Evolutionary conservation across 495 filamentous ascomycete species (phyloP).

Genomic region (Lentithecium fluviatile): DNA sequence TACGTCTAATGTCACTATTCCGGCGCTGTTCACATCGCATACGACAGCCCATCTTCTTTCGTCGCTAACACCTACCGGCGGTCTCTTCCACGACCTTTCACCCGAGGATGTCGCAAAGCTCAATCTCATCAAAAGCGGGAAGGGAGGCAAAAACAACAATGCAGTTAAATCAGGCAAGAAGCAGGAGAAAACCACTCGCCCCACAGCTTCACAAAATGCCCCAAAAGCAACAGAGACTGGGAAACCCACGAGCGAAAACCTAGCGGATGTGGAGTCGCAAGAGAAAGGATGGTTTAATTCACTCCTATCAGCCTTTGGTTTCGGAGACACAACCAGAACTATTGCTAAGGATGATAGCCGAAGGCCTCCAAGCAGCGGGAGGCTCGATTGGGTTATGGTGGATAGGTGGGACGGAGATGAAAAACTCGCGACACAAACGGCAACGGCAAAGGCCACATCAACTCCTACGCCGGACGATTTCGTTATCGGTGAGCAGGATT

Average conservation of each 20-base stretch:
- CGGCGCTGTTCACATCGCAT: conserved; percentile 89
- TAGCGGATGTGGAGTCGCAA: conserved; percentile 3
- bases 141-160: conserved; percentile 22
- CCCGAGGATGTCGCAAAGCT: conserved; percentile 50
- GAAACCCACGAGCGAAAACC: conserved; percentile 32
- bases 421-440: conserved; percentile 28
- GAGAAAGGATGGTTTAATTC: conserved; percentile 56
- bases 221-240: conserved; percentile 12
- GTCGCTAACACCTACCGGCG: conserved; percentile 74
- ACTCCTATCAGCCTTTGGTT: conserved; percentile 55
- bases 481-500: conserved; percentile 90
- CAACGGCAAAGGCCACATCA: conserved; percentile 25
- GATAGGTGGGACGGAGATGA: conserved; percentile 62
- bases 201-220: conserved; percentile 33
- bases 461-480: conserved; percentile 60
- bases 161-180: conserved; percentile 14
- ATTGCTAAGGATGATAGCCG: conserved; percentile 54
- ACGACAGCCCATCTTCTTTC: conserved; percentile 94
- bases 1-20: conserved; percentile 91
- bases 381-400: conserved; percentile 71
- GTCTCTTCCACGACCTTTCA: conserved; percentile 54
- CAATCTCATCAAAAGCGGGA: conserved; percentile 25
- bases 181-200: conserved; percentile 20
- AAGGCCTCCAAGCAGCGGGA: conserved; percentile 79
- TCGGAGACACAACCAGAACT: conserved; percentile 43